Conservation (phyloP, 208 protist genomes). For the Dictyostelium gargantuum region DNA sequence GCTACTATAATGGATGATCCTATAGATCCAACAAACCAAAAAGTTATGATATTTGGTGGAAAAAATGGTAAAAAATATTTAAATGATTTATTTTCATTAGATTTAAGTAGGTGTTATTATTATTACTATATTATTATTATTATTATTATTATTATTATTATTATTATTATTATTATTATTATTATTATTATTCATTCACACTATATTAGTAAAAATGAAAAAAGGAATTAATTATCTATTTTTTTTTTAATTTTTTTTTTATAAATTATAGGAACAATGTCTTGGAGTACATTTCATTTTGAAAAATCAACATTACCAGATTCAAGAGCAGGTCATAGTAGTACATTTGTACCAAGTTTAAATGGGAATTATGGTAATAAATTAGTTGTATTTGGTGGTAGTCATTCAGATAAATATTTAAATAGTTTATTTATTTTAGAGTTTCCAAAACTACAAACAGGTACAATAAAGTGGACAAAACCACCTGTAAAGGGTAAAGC, state of each 20-base stretch:
- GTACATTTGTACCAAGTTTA: not conserved
- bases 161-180: too few relatives aligned
- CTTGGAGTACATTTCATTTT: slow-evolving; percentile 65
- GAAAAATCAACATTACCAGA: slow-evolving; percentile 26
- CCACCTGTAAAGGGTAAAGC: not conserved
- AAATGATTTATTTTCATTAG: slow-evolving; percentile 51
- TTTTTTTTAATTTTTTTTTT: not conserved
- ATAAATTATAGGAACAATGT: slow-evolving; percentile 35
- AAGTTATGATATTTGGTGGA: slow-evolving; percentile 51
- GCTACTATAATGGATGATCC: not conserved
- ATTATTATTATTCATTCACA: too few relatives aligned
- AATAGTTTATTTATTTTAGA: slow-evolving; percentile 56
- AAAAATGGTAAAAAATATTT: slow-evolving; percentile 35
- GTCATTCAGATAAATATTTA: slow-evolving; percentile 30
- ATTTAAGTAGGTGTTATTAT: slow-evolving; percentile 27
- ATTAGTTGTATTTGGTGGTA: slow-evolving; percentile 33
- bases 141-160: too few relatives aligned
- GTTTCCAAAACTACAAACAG: not conserved
- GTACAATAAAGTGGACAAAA: slow-evolving; percentile 40
- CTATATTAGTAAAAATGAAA: too few relatives aligned
- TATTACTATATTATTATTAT: not conserved
- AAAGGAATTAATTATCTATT: too few relatives aligned
- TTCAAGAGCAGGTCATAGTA: slow-evolving; percentile 31
- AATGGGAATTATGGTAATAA: not conserved
- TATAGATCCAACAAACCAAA: not conserved